Evolutionary conservation across 2,329 filamentous ascomycete genomes (phyloP), one percentile per base, ranked within the genome.

Genomic region (Xylariaceae sp.): DNA sequence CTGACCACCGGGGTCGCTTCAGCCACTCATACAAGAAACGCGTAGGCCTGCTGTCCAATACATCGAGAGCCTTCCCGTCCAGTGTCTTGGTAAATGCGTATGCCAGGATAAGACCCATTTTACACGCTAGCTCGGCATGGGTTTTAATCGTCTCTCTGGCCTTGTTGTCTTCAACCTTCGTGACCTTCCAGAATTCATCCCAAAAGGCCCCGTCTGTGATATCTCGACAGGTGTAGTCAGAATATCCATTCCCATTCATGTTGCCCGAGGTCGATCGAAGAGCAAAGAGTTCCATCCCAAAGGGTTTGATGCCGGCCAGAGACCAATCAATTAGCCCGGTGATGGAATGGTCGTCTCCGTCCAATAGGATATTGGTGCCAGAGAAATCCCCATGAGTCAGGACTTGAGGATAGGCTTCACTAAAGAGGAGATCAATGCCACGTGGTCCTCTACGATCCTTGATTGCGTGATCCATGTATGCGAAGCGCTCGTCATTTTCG

Each of bases 171-270:
- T n/a, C n/a, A n/a, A n/a, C n/a, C n/a, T n/a, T n/a, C n/a, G n/a
- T n/a, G n/a, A n/a, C n/a, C n/a, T n/a, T n/a, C 55, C 51, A 60
- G 35, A 62, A 61, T 41, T 60, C 59, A 2, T 52, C 36, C 57
- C 55, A 61, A 41, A 61, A 62, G 17, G 37, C 39, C 0, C 49
- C 42, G 38, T 40, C 43, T 19, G 59, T 39, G 9, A 32, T 30
- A 15, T 6, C 29, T 34, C 49, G 48, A 40, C 52, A 60, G 24
- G 46, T 30, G 37, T 60, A 61, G 47, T 57, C 51, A 43, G 51
- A 46, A 55, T 53, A 61, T 37, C 55, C 56, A 9, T 54, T 47
- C 1, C n/a, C 37, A 33, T 43, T 49, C 52, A 55, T 53, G 35
- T 52, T 55, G 13, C 57, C 56, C 13, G 48, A 56, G n/a, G 50